Percentiles rank a stretch among this genome's conserved stretches.
Conservation (phyloP, 2,329 filamentous ascomycete species). For the Fusarium sp. region DNA sequence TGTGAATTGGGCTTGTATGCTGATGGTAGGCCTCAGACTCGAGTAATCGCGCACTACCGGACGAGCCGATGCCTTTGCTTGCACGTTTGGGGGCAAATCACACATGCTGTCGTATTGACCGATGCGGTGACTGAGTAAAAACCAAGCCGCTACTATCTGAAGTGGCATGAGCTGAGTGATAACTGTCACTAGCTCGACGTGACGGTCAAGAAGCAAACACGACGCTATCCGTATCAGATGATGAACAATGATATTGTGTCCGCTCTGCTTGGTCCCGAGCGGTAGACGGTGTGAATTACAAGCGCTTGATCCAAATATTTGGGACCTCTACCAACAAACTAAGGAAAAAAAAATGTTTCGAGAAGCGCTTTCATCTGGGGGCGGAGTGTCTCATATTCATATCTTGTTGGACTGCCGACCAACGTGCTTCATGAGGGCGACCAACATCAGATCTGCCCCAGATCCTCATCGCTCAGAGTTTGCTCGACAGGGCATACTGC, state of each 20-base stretch:
- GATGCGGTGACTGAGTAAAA: constrained; percentile 28
- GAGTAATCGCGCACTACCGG: constrained; percentile 41
- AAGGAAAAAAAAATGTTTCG: constrained; percentile 25
- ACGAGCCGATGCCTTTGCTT: constrained; percentile 38
- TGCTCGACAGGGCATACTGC: constrained; percentile 11
- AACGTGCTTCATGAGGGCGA: constrained; percentile 21
- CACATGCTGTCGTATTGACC: constrained; percentile 17
- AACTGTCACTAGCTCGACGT: constrained; percentile 15
- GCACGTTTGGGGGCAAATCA: constrained; percentile 37
- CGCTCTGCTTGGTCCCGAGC: constrained; percentile 17
- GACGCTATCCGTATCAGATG: constrained; percentile 9
- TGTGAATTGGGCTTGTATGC: constrained; percentile 13
- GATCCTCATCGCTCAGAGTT: constrained; percentile 17
- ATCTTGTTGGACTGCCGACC: constrained; percentile 11
- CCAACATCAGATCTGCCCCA: constrained; percentile 35
- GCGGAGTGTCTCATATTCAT: constrained; percentile 20
- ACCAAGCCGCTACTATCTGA: constrained; percentile 16
- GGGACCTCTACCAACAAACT: constrained; percentile 6
- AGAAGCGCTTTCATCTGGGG: constrained; percentile 35
- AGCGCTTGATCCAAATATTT: constrained; percentile 15
- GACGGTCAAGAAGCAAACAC: constrained; percentile 10
- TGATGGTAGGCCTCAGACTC: constrained; percentile 31
- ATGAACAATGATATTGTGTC: constrained; percentile 18
- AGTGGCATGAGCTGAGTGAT: constrained; percentile 29
- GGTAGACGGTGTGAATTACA: constrained; percentile 22